These are phyloP conservation scores for Linnemannia exigua DNA, from an alignment of 192 early-diverging fungal genomes.

Conservation along the genomic window DNA sequence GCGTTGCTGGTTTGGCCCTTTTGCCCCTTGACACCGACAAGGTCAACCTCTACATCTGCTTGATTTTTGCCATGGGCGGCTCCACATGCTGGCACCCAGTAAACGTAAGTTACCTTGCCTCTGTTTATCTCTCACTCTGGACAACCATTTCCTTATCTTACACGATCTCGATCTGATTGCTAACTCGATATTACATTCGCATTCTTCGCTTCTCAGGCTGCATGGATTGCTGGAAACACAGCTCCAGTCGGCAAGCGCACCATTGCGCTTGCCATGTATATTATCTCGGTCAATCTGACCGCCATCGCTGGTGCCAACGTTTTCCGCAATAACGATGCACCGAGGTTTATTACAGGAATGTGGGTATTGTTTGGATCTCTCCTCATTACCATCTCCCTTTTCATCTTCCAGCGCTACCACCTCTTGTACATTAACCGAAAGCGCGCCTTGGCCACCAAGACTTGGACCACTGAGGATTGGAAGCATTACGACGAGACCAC, in stretches of 20 bases:
- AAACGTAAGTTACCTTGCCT: constrained; percentile 27
- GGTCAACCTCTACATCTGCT: constrained; percentile 30
- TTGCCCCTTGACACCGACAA: constrained; percentile 35
- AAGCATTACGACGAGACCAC: constrained; percentile 67
- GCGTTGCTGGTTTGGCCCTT: constrained; percentile 36
- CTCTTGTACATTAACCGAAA: constrained; percentile 62
- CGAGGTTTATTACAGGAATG: constrained; percentile 65
- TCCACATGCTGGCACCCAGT: constrained; percentile 52
- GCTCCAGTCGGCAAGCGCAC: constrained; percentile 58
- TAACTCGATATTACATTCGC: not conserved
- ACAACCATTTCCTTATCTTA: constrained; percentile 2
- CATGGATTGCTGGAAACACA: constrained; percentile 59
- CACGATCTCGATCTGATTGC: not conserved
- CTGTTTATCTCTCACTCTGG: not conserved
- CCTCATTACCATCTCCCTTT: constrained; percentile 48
- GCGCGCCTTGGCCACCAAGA: constrained; percentile 63
- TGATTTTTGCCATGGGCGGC: constrained; percentile 54
- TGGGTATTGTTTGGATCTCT: constrained; percentile 62
- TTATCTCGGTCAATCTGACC: constrained; percentile 59
- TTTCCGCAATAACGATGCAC: constrained; percentile 59
- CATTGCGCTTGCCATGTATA: constrained; percentile 60
- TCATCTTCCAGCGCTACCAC: constrained; percentile 59
- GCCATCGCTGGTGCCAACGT: constrained; percentile 51
- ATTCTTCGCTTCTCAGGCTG: constrained; percentile 28
- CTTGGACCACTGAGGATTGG: constrained; percentile 64